Percentiles rank a stretch among this genome's conserved stretches.
These are phyloP conservation scores for Penicillium brevicompactum DNA, from an alignment of 2,329 filamentous ascomycete genomes.

Conservation along the genomic window DNA sequence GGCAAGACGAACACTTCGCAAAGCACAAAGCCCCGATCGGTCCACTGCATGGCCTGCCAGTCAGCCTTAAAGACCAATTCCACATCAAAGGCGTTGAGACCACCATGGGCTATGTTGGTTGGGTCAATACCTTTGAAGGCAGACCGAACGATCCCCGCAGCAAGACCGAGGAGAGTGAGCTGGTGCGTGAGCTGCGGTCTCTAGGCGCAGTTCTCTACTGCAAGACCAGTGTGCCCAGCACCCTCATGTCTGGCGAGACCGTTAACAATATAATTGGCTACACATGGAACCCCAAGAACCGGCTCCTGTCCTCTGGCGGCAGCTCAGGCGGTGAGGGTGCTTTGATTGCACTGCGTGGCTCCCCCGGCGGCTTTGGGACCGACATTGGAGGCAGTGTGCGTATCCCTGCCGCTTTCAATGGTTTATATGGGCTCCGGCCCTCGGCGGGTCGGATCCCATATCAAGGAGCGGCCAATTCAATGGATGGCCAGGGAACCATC, in stretches of 20 bases:
- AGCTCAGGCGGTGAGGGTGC: slow-evolving; percentile 63
- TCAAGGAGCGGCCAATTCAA: slow-evolving; percentile 62
- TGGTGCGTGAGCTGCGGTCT: slow-evolving; percentile 57
- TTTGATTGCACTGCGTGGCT: slow-evolving; percentile 56
- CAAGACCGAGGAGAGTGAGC: slow-evolving; percentile 57
- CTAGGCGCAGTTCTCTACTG: slow-evolving; percentile 59
- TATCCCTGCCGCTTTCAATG: slow-evolving; percentile 63
- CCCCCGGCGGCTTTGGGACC: slow-evolving; percentile 60
- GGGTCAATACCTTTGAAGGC: slow-evolving; percentile 64
- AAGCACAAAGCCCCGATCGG: slow-evolving; percentile 52
- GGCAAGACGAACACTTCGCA: slow-evolving; percentile 51
- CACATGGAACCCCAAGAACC: slow-evolving; percentile 60
- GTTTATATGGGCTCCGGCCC: slow-evolving; percentile 59
- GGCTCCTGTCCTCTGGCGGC: slow-evolving; percentile 57
- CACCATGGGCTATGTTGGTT: slow-evolving; percentile 67
- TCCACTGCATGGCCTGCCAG: slow-evolving; percentile 64
- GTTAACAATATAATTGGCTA: slow-evolving; percentile 64
- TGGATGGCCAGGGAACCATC: slow-evolving; percentile 66
- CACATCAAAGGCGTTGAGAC: slow-evolving; percentile 53
- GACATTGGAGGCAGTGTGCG: slow-evolving; percentile 61
- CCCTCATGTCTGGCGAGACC: slow-evolving; percentile 61
- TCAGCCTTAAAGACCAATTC: slow-evolving; percentile 56
- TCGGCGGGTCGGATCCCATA: slow-evolving; percentile 57
- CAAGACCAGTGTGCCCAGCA: slow-evolving; percentile 59
- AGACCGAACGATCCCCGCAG: slow-evolving; percentile 54